These are phyloP conservation scores for Thielaviopsis populi DNA, from an alignment of 2,329 filamentous ascomycete species.

Conservation along the genomic window DNA sequence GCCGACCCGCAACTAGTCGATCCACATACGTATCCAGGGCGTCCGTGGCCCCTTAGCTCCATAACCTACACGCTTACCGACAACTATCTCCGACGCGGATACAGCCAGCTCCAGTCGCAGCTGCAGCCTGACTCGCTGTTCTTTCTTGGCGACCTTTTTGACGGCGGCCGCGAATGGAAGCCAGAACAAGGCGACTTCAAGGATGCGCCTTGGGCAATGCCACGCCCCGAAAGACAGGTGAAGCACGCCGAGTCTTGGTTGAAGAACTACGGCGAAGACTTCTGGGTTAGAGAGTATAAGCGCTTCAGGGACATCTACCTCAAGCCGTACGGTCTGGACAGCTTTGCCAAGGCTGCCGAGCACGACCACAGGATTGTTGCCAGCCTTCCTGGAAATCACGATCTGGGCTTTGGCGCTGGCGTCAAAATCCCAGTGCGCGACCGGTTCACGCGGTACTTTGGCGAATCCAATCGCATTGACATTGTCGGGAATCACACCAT, in stretches of 20 bases:
- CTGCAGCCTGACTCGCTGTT: constrained; percentile 77
- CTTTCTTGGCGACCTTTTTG: constrained; percentile 89
- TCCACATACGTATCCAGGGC: constrained; percentile 83
- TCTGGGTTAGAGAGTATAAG: constrained; percentile 74
- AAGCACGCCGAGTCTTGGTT: constrained; percentile 50
- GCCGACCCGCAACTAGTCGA: constrained; percentile 88
- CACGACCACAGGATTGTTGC: constrained; percentile 64
- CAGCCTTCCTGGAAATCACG: constrained; percentile 86
- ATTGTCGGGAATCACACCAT: constrained; percentile 91
- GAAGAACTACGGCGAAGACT: constrained; percentile 61
- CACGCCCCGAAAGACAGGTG: constrained; percentile 36
- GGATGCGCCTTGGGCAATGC: constrained; percentile 43
- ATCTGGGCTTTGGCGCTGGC: constrained; percentile 76
- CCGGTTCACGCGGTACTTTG: constrained; percentile 78
- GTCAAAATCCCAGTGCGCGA: constrained; percentile 68
- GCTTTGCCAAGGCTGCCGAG: constrained; percentile 40
- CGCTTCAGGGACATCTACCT: constrained; percentile 82
- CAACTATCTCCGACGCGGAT: constrained; percentile 74
- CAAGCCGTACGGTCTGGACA: constrained; percentile 32
- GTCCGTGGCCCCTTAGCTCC: constrained; percentile 44
- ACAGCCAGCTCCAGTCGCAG: constrained; percentile 57
- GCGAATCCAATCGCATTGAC: constrained; percentile 79
- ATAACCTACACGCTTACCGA: constrained; percentile 55
- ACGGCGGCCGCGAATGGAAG: constrained; percentile 90
- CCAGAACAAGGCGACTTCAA: constrained; percentile 46